Conservation (phyloP, 305 asterid species). For the Petunia hybrid region DNA sequence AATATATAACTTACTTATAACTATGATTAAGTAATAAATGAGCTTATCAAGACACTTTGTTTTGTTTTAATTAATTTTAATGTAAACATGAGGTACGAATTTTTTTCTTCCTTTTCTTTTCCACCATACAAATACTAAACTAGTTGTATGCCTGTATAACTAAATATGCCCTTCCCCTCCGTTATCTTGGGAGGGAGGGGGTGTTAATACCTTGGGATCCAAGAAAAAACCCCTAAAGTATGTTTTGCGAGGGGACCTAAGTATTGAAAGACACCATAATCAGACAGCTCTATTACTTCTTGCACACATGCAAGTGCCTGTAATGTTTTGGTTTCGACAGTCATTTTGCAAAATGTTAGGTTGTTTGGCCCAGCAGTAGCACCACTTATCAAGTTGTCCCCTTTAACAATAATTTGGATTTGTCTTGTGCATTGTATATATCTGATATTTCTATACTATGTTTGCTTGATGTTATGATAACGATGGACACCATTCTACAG, state of each 20-base stretch:
- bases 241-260: neutral
- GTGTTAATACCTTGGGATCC: neutral
- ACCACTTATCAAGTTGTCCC: neutral
- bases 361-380: neutral
- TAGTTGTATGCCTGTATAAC: no score
- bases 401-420: neutral
- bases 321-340: neutral
- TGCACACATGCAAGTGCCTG: neutral
- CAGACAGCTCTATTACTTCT: slow-evolving; percentile 7
- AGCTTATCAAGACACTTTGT: neutral
- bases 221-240: neutral
- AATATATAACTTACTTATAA: no score
- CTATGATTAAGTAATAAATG: neutral
- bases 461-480: no score
- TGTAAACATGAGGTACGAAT: no score
- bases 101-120: no score
- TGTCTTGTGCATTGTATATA: neutral
- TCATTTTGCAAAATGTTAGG: slow-evolving; percentile 4
- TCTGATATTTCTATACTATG: no score
- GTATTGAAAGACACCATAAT: neutral
- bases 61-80: no score
- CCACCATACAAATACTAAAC: no score
- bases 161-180: no score
- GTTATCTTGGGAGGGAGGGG: no score
- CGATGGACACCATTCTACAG: no score